A percentile compares a stretch with the other conserved stretches of the same genome.
These are phyloP conservation scores for Helenozyma rhizophorensis DNA, from an alignment of 805 yeast species.

Conservation along the genomic window DNA sequence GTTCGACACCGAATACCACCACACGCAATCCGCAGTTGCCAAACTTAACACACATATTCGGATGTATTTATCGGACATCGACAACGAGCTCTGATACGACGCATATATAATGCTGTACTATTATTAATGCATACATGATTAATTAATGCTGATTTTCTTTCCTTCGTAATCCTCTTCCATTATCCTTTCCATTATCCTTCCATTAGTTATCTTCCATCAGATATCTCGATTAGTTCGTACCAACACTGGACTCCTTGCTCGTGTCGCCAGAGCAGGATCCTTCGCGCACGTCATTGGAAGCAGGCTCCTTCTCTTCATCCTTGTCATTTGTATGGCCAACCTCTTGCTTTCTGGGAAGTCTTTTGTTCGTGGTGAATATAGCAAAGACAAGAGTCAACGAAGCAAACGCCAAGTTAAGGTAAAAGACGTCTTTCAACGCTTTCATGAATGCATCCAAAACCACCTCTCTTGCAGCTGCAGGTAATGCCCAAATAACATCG, in stretches of 20 bases:
- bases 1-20: constrained; percentile 50
- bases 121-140: constrained; percentile 2
- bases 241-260: too few species aligned
- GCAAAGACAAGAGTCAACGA: constrained; percentile 9
- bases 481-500: constrained; percentile 20
- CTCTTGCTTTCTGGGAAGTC: constrained; percentile 11
- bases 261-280: not conserved
- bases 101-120: not conserved
- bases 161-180: too few species aligned
- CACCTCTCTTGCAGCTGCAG: constrained; percentile 17
- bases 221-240: too few species aligned
- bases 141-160: too few species aligned
- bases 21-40: constrained; percentile 50
- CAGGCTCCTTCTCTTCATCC: constrained; percentile 1
- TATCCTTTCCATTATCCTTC: too few species aligned
- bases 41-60: constrained; percentile 52
- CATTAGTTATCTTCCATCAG: too few species aligned
- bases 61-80: constrained; percentile 50
- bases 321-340: constrained; percentile 6
- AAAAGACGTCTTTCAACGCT: constrained; percentile 15
- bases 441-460: constrained; percentile 22
- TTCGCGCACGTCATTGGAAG: not conserved
- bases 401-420: constrained; percentile 15
- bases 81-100: constrained; percentile 23
- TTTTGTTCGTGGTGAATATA: constrained; percentile 11